Evolutionary conservation across 225 moss, liverwort and hornwort species (phyloP), one percentile per base, ranked within the genome.

Genomic region (Asterella californica): DNA sequence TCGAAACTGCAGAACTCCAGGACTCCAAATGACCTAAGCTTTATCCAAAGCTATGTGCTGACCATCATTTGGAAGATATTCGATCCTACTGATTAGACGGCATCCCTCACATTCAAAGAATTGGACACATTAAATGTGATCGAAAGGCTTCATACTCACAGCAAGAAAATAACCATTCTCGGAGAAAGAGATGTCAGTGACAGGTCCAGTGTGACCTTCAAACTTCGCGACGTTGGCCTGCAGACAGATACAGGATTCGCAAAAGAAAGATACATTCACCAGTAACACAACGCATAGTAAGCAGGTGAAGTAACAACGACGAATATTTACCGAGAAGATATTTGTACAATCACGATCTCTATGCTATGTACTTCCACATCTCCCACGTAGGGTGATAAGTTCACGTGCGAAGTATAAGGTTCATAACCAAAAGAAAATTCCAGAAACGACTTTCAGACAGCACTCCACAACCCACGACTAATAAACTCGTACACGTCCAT

Each of bases 111-210:
- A 46, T 42, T 42, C 25, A 8, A 24, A 24, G 24, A n/a, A n/a
- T n/a, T n/a, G 42, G 71, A 32, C 65, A 32, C 32, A 12, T 65
- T 15, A 10, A n/a, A n/a, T 48, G 25, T n/a, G n/a, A 48, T 48
- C 25, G 1, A 27, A 47, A 4, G 8, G 9, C 12, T 14, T 71
- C 2, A 9, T 53, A 90, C 94, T 93, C 86, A 97, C 97, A 60
- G 97, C 97, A 82, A 97, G 88, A 70, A 97, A 97, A 78, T 97
- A 94, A n/a, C 97, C 97, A 84, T 97, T 97, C 78, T 97, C 97
- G 81, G 97, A 97, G 78, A 97, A 97, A 2, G 94, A 94, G 55
- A 97, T 97, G 82, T 93, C 94, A 30, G 91, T 93, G 52, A 97
- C 97, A 86, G 97, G 93, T 82, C 97, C 97, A 55, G 78, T 89